Base-by-base conservation (phyloP, 768 basidiomycete species). In the Termitomyces sp. region DNA sequence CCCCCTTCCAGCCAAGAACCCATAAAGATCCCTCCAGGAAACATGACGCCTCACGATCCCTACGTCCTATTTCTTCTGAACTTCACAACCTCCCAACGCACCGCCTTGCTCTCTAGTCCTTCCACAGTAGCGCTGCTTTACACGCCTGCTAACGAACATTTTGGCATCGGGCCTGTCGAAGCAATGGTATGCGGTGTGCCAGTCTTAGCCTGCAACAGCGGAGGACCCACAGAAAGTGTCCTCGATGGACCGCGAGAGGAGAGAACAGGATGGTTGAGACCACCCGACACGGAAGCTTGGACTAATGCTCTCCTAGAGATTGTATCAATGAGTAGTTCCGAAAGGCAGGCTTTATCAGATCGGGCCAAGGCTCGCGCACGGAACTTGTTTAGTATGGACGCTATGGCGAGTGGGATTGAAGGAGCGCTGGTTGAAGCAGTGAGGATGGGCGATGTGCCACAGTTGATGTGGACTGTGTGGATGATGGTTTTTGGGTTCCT, bases 141-240 rank as follows among this genome's bases (percentile, higher is more conserved):
- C 70, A 99, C 96, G 0, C 97, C 96, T 0, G 76, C 82, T 8
- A 96, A 96, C 70, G 96, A 99, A 67, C 96, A 99, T 70, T 97
- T 98, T 70, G 97, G 96, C 1, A 98, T 99, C 64, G 95, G 89
- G 0, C 96, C 97, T 2, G 83, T 98, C 3, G 96, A 99, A 70
- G 95, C 85, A 0, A 98, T 98, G 94, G 81, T 86, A 8, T 95
- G 91, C 49, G 93, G 94, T 3, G 71, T 98, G 0, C 94, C 95
- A 0, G 89, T 98, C 1, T 73, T 99, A 20, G 95, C 95, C 0
- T 93, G 89, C 65, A 74, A 92, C 67, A 87, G 83, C 58, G 93
- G 92, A 16, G 96, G 96, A 2, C 97, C 97, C 9, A 91, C 85
- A 1, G 97, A 99, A 74, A 96, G 90, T 56, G 74, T 96, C 31